Percentiles rank a stretch among this genome's conserved stretches.
These are phyloP conservation scores for Pochonia chlamydosporia DNA, from an alignment of 2,329 filamentous ascomycete genomes.

Conservation along the genomic window DNA sequence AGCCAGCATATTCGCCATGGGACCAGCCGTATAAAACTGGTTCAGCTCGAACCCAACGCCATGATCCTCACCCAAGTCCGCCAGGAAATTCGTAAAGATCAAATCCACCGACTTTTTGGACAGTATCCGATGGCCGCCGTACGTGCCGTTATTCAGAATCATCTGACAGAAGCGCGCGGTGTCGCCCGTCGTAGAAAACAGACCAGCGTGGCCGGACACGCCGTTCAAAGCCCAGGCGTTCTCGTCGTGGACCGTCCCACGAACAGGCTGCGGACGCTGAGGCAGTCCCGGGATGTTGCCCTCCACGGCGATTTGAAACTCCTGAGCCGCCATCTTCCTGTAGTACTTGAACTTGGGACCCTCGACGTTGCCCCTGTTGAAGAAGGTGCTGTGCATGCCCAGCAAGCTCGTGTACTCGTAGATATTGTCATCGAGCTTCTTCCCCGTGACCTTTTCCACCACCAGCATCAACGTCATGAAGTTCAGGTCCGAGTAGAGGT, in stretches of 20 bases:
- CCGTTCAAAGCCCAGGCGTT: constrained; percentile 28
- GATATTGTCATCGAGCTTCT: constrained; percentile 19
- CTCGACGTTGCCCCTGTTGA: constrained; percentile 26
- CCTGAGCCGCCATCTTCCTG: constrained; percentile 21
- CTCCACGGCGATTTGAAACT: constrained; percentile 21
- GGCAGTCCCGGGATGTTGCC: constrained; percentile 23
- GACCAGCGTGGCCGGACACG: constrained; percentile 28
- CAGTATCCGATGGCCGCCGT: constrained; percentile 21
- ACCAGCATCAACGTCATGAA: constrained; percentile 26
- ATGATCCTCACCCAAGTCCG: constrained; percentile 15
- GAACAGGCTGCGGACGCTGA: constrained; percentile 28
- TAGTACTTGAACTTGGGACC: constrained; percentile 17
- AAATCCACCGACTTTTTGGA: constrained; percentile 21
- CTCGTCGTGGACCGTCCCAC: constrained; percentile 31
- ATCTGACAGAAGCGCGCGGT: constrained; percentile 27
- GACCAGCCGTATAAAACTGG: constrained; percentile 14
- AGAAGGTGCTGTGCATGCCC: constrained; percentile 25
- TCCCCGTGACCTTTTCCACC: constrained; percentile 21
- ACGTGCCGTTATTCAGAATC: constrained; percentile 31
- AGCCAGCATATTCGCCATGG: constrained; percentile 16
- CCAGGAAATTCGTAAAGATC: constrained; percentile 27
- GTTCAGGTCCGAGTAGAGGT: constrained; percentile 28
- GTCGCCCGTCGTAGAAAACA: constrained; percentile 27
- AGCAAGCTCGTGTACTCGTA: constrained; percentile 17
- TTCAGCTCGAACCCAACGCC: constrained; percentile 15